phyloP scores from a whole-genome alignment of 768 basidiomycete species.

The Trametes cubensis region DNA sequence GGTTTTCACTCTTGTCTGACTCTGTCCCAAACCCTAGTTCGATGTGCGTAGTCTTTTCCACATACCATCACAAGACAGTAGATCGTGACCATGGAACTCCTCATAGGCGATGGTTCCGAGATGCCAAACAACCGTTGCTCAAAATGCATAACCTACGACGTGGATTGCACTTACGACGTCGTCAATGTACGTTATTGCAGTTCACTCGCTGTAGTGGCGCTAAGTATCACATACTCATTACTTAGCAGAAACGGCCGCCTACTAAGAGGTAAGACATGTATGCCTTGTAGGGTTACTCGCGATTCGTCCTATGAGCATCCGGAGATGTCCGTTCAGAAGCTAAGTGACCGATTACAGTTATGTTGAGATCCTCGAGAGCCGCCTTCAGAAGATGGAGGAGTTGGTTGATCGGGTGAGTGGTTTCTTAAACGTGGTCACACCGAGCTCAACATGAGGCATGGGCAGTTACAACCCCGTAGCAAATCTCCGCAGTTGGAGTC shows the following conservation, averaged over 20 bases:
- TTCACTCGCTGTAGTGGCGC: neutral
- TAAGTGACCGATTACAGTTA: conserved; percentile 14
- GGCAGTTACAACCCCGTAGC: neutral
- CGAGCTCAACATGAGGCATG: conserved; percentile 8
- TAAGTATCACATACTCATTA: neutral
- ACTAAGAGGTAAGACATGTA: conserved; percentile 17
- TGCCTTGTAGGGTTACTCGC: neutral
- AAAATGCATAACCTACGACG: conserved; percentile 16
- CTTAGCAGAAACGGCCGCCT: conserved; percentile 12
- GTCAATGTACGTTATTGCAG: conserved; percentile 3
- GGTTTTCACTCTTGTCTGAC: no score
- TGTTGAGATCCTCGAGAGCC: conserved; percentile 26
- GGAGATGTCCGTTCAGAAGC: neutral
- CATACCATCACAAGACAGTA: no score
- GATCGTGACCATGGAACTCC: neutral
- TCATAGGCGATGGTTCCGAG: conserved; percentile 20
- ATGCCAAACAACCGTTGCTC: conserved; percentile 18
- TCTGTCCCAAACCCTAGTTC: no score
- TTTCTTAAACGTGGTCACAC: neutral
- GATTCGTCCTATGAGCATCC: no score
- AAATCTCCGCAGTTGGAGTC: conserved; percentile 4
- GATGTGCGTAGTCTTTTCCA: no score
- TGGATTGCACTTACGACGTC: conserved; percentile 20
- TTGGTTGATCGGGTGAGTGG: conserved; percentile 24
- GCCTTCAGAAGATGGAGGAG: conserved; percentile 29